Evolutionary conservation across 306 rosid species (phyloP).

Genomic region (Cicer yamashitae): DNA sequence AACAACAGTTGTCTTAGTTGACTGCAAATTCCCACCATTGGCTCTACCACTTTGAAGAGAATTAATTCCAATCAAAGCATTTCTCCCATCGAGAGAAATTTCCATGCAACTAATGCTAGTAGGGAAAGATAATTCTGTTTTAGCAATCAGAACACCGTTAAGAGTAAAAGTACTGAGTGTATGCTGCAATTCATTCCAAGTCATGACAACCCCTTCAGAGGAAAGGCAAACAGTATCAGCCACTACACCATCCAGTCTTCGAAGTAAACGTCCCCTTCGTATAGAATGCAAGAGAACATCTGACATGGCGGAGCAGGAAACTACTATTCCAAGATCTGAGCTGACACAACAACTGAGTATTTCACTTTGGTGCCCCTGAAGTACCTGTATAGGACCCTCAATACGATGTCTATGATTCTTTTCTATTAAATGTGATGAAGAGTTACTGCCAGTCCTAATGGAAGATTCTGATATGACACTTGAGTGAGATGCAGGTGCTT

Average conservation of each 20-base stretch:
- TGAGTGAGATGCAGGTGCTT: slow-evolving; percentile 59
- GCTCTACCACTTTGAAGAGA: slow-evolving; percentile 52
- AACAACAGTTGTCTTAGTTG: slow-evolving; percentile 47
- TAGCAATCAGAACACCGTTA: slow-evolving; percentile 77
- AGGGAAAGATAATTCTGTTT: slow-evolving; percentile 63
- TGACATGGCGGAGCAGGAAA: slow-evolving; percentile 80
- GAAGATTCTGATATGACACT: slow-evolving; percentile 62
- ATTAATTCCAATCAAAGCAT: slow-evolving; percentile 82
- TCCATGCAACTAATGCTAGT: slow-evolving; percentile 84
- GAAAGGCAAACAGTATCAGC: slow-evolving; percentile 85
- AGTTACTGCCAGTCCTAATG: slow-evolving; percentile 58
- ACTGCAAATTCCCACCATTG: slow-evolving; percentile 59
- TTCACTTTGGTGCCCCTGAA: slow-evolving; percentile 88
- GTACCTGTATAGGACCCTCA: slow-evolving; percentile 91
- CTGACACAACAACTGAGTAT: slow-evolving; percentile 84
- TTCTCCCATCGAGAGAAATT: slow-evolving; percentile 81
- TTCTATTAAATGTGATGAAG: slow-evolving; percentile 61
- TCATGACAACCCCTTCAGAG: slow-evolving; percentile 80
- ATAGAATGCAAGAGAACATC: slow-evolving; percentile 88
- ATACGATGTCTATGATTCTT: slow-evolving; percentile 70
- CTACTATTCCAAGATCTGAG: slow-evolving; percentile 90
- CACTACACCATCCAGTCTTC: slow-evolving; percentile 80
- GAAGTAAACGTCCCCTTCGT: slow-evolving; percentile 78
- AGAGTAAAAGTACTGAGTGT: slow-evolving; percentile 80
- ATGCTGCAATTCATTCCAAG: slow-evolving; percentile 75